Conservation (phyloP, 2,329 filamentous ascomycete genomes). For the Colletotrichum endophyticum region DNA sequence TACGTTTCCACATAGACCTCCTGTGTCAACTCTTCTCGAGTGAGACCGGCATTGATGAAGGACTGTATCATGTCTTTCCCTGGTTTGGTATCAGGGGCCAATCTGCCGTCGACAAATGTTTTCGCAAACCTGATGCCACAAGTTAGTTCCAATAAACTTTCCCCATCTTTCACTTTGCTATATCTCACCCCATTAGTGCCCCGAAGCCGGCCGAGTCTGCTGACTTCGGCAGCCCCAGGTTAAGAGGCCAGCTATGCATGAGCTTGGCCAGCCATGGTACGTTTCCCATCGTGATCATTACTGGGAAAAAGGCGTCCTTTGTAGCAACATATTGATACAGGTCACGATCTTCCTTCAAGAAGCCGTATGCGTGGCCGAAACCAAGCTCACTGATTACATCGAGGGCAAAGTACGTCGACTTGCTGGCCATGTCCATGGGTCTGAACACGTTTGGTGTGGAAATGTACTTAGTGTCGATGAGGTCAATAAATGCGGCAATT, state of each 20-base stretch:
- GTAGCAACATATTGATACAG: conserved; percentile 25
- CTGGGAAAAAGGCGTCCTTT: conserved; percentile 17
- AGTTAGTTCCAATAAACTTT: accelerated
- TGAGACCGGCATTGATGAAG: conserved; percentile 31
- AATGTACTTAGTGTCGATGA: conserved; percentile 19
- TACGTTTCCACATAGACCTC: conserved; percentile 28
- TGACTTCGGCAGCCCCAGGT: conserved; percentile 25
- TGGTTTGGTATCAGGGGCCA: conserved; percentile 28
- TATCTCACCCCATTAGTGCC: conserved; percentile 25
- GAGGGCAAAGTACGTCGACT: conserved; percentile 21
- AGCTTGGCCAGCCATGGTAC: conserved; percentile 26
- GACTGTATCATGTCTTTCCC: conserved; percentile 35
- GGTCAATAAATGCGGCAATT: conserved; percentile 2
- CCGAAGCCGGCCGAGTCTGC: conserved; percentile 40
- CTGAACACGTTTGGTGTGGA: conserved; percentile 10
- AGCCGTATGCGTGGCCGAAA: conserved; percentile 31
- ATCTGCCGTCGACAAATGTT: conserved; percentile 29
- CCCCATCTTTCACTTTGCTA: accelerated
- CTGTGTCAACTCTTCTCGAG: conserved; percentile 27
- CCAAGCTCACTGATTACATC: conserved; percentile 31
- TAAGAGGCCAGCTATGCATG: conserved; percentile 24
- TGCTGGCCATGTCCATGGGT: conserved; percentile 19
- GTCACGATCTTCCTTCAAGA: conserved; percentile 27
- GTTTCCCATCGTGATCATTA: conserved; percentile 25
- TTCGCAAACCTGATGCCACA: conserved; percentile 27